Evolutionary conservation across 148 eudicot genomes (phyloP).

Genomic region (Rhododendron kiyosumense): DNA sequence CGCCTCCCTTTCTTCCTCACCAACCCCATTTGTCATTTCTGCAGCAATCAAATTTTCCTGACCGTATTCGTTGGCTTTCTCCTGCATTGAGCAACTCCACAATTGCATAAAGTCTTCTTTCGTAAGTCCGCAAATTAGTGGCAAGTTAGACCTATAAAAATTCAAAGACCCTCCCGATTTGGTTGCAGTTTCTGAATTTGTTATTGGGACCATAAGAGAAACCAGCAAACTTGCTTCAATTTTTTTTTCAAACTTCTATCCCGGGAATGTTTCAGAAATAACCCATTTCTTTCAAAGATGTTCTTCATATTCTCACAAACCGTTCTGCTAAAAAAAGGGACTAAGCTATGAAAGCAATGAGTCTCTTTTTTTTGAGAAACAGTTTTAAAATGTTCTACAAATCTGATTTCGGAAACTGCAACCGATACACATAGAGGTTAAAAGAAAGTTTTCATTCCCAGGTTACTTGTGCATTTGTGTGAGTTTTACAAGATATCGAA

Average conservation of each 20-base stretch:
- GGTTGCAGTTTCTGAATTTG: neutral
- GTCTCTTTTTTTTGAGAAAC: neutral
- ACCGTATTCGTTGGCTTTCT: constrained; percentile 18
- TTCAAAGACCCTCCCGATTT: neutral
- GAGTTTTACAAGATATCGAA: neutral
- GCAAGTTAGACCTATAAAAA: neutral
- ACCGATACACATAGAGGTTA: neutral
- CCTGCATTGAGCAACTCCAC: constrained; percentile 16
- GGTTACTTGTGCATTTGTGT: neutral
- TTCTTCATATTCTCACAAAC: neutral
- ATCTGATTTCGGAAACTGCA: neutral
- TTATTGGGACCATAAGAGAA: neutral
- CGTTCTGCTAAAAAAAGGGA: neutral
- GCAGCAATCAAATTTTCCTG: constrained; percentile 28
- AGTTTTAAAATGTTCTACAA: neutral
- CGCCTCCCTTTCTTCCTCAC: constrained; percentile 16
- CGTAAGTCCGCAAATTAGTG: neutral
- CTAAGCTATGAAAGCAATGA: neutral
- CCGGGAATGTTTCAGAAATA: neutral
- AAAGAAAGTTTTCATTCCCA: neutral
- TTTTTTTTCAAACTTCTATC: neutral
- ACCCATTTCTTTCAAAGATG: neutral
- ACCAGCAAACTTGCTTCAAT: neutral
- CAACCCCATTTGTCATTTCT: constrained; percentile 35
- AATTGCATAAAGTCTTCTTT: neutral